These are phyloP conservation scores for Pichia sp. DNA, from an alignment of 1,139 yeast species.

Conservation along the genomic window DNA sequence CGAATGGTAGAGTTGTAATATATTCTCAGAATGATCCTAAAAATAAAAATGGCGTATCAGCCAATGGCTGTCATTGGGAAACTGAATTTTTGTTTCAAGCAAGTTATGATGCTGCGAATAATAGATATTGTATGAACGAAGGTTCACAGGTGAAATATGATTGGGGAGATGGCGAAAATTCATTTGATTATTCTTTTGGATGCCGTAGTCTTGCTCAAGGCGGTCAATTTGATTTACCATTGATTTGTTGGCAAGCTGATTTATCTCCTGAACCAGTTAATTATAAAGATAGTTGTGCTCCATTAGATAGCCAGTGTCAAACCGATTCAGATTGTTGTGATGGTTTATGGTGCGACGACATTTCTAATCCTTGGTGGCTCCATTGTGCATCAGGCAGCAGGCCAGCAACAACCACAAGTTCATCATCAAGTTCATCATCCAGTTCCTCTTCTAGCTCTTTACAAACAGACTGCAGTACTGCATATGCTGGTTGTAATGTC, in stretches of 20 bases:
- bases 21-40: conserved; percentile 23
- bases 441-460: neutral
- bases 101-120: conserved; percentile 11
- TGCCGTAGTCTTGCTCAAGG: conserved; percentile 21
- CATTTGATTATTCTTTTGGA: conserved; percentile 27
- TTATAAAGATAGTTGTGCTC: neutral
- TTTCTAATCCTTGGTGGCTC: neutral
- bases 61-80: conserved; percentile 26
- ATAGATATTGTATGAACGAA: conserved; percentile 19
- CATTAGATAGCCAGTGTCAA: neutral
- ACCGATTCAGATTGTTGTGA: neutral
- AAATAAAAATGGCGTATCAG: conserved; percentile 13
- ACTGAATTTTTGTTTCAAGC: conserved; percentile 23
- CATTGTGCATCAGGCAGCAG: neutral
- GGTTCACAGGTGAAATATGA: conserved; percentile 30
- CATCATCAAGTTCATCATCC: neutral
- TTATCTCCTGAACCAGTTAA: neutral
- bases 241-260: conserved; percentile 25
- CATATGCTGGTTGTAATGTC: neutral
- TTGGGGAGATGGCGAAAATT: conserved; percentile 17
- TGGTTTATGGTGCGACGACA: neutral
- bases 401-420: neutral
- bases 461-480: neutral
- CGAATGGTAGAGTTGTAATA: conserved; percentile 19
- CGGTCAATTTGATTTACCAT: conserved; percentile 25